Evolutionary conservation across 805 yeast species (phyloP).

Genomic region (Phaffomyces antillensis): DNA sequence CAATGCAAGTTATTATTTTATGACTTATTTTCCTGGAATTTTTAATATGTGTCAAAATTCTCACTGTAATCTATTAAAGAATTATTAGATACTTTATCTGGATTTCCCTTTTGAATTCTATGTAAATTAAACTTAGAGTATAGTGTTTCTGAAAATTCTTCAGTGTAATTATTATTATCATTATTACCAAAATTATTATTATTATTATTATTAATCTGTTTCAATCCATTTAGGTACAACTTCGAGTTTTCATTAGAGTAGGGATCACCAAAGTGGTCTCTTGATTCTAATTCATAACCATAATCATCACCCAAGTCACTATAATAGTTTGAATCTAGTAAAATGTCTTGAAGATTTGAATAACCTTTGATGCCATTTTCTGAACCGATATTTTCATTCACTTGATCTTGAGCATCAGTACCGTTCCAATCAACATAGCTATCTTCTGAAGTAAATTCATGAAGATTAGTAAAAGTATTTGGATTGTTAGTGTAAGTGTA

Average conservation of each 20-base stretch:
- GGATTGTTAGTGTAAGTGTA: background rate
- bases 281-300: background rate
- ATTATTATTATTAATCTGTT: background rate
- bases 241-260: no score
- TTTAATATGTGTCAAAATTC: constrained; percentile 6
- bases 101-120: background rate
- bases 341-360: background rate
- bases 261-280: background rate
- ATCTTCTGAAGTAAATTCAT: background rate
- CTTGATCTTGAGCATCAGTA: background rate
- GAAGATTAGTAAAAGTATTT: background rate
- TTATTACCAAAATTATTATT: background rate
- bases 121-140: constrained; percentile 13
- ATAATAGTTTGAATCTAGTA: background rate
- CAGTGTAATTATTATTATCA: background rate
- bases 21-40: background rate
- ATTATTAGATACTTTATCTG: background rate
- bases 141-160: constrained; percentile 5
- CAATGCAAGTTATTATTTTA: background rate
- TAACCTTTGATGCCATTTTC: background rate
- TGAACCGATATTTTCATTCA: background rate
- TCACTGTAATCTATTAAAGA: constrained; percentile 4
- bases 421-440: constrained; percentile 6
- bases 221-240: no score
- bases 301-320: no score